phyloP scores from a whole-genome alignment of 768 basidiomycete species.

The Auricularia heimuer region DNA sequence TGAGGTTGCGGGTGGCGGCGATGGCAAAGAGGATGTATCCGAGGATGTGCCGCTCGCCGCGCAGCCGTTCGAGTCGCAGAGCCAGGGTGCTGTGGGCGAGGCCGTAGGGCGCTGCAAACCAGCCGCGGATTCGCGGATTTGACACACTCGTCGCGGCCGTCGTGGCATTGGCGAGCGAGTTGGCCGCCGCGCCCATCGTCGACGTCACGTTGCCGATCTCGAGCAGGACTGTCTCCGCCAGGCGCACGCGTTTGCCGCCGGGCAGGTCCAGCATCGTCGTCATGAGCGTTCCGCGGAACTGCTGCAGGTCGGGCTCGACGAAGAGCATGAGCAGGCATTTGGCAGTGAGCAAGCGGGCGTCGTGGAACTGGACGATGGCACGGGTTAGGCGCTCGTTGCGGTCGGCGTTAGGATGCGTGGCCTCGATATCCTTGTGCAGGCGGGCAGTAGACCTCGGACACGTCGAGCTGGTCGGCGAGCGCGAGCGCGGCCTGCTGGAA shows the following conservation, averaged over 20 bases:
- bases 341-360: constrained; percentile 56
- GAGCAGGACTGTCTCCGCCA: constrained; percentile 46
- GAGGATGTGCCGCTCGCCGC: constrained; percentile 61
- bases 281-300: constrained; percentile 46
- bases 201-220: constrained; percentile 53
- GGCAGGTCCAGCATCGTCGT: constrained; percentile 24
- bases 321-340: constrained; percentile 63
- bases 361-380: constrained; percentile 58
- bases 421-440: constrained; percentile 54
- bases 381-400: constrained; percentile 51
- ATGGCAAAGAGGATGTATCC: constrained; percentile 52
- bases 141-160: constrained; percentile 11
- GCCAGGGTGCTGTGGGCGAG: constrained; percentile 60
- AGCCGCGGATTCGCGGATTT: no score
- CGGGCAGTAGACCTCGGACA: constrained; percentile 74
- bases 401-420: constrained; percentile 53
- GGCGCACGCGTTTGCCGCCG: constrained; percentile 29
- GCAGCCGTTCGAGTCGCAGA: constrained; percentile 62
- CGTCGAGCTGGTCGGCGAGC: constrained; percentile 69
- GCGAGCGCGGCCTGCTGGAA: constrained; percentile 71
- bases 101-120: constrained; percentile 18
- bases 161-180: constrained; percentile 51
- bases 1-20: constrained; percentile 51
- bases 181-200: constrained; percentile 43
- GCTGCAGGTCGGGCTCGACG: constrained; percentile 44